Percentiles rank a stretch among this genome's conserved stretches.
Evolutionary conservation across 129 eudicot species (phyloP).

Genomic region (Lonicera japonica): DNA sequence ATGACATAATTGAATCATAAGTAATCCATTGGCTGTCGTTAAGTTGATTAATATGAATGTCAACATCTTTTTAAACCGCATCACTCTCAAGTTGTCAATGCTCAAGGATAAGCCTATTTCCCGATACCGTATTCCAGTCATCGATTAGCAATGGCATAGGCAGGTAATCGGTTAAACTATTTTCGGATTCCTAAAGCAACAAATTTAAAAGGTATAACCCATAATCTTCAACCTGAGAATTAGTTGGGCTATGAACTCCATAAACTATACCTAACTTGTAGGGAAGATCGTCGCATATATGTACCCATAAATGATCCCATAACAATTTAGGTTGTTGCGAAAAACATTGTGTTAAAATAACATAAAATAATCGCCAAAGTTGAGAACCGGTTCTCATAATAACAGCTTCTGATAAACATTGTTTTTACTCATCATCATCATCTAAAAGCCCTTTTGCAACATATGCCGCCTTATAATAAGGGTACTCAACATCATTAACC

Average conservation of each 20-base stretch:
- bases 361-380: background rate
- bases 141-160: too few species aligned
- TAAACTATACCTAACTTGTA: too few species aligned
- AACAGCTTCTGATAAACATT: background rate
- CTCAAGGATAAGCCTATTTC: background rate
- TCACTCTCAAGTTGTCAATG: background rate
- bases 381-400: background rate
- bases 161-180: too few species aligned
- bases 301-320: too few species aligned
- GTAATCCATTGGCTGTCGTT: background rate
- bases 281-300: too few species aligned
- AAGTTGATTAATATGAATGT: background rate
- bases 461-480: background rate
- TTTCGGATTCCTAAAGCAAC: too few species aligned
- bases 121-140: too few species aligned
- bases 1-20: background rate
- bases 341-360: too few species aligned
- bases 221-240: too few species aligned
- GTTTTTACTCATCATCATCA: background rate
- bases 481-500: background rate
- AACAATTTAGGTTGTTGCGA: too few species aligned
- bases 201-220: too few species aligned
- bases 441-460: background rate
- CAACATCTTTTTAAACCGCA: background rate
- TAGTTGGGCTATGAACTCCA: too few species aligned